Base-by-base conservation (phyloP, 2,329 filamentous ascomycete genomes). In the Cladophialophora psammophila region DNA sequence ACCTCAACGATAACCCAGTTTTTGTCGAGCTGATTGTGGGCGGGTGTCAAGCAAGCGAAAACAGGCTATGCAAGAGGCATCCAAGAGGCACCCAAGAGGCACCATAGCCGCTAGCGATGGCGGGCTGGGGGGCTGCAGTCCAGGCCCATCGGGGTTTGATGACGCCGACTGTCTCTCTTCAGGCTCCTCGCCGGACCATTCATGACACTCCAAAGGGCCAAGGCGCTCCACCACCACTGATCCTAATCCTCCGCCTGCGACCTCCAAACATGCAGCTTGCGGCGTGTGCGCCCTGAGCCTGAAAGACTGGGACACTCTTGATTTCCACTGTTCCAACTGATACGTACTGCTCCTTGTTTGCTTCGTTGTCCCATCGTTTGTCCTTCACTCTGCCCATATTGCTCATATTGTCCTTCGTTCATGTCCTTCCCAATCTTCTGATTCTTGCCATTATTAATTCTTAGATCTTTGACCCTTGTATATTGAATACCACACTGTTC, bases 361-460 rank as follows among this genome's bases (percentile, higher is more conserved):
- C 40, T 52, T 45, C 36, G 31, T 53, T 34, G 38, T 58, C 32
- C 53, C 53, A 61, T 60, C 64, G 50, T 48, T 63, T 58, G 57
- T 18, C 26, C n/a, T 60, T 60, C 42, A 35, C 40, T 59, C 42
- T 58, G 26, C 15, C 9, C n/a, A n/a, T 55, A 18, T 34, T 62
- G 66, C 15, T n/a, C n/a, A n/a, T 55, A 18, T 34, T 62, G 66
- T 65, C 63, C 40, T 65, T 68, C 66, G 63, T 63, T 65, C 40
- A 40, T 55, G 45, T 56, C 35, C 55, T 53, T 62, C 15, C 40
- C 34, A 45, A 42, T 50, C 45, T 31, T 50, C 45, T 50, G 18
- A 50, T 50, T 50, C 45, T 50, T 50, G 18, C 9, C 18, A 9
- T 50, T 6, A 4, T 26, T 31, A 12, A 36, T 18, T 42, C 36